Evolutionary conservation across 257 asterid genomes (phyloP).

Genomic region (Solanum bulbocastanum): DNA sequence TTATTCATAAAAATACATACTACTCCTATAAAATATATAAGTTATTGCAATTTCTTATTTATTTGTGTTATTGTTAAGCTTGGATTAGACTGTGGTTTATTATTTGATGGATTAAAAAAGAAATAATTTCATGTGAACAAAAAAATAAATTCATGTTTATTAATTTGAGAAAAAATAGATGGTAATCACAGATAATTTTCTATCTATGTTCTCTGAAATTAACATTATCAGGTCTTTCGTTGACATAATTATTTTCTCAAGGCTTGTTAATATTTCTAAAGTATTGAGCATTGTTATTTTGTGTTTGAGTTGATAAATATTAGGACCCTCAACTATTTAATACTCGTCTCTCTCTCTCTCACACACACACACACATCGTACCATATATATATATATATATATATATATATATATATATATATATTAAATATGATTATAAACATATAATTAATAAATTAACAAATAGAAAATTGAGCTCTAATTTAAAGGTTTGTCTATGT

Average conservation of each 20-base stretch:
- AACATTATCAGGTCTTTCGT: neutral
- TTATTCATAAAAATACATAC: too few relatives aligned
- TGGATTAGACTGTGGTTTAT: neutral
- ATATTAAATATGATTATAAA: too few relatives aligned
- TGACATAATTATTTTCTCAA: neutral
- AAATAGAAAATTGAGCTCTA: too few relatives aligned
- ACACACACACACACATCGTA: too few relatives aligned
- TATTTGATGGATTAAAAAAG: neutral
- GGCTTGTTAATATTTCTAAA: neutral
- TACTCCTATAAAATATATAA: neutral
- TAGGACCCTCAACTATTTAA: neutral
- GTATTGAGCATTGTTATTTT: neutral
- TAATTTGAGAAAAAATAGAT: neutral
- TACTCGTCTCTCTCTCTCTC: neutral
- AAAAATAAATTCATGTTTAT: neutral
- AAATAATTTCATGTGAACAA: neutral
- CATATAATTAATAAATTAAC: too few relatives aligned
- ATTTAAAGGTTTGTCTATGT: too few relatives aligned
- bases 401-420: too few relatives aligned
- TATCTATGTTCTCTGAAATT: neutral
- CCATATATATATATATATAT: too few relatives aligned
- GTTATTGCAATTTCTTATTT: neutral
- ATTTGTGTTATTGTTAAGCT: neutral
- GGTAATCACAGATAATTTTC: neutral
- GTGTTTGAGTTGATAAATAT: neutral